These are phyloP conservation scores for Parascedosporium putredinis DNA, from an alignment of 2,329 filamentous ascomycete genomes.

Conservation along the genomic window DNA sequence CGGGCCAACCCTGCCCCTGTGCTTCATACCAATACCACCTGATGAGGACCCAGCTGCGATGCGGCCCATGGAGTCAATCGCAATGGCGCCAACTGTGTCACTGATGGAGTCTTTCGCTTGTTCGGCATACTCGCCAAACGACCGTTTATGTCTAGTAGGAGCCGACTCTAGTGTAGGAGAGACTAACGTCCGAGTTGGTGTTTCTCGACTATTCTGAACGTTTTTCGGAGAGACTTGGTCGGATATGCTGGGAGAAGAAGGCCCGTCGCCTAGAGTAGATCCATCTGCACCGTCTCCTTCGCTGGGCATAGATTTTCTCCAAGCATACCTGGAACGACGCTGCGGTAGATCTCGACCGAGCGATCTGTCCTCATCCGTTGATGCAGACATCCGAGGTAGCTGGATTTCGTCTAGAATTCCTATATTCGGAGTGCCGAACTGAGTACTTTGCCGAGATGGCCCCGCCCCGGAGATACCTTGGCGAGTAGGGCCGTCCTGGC, in stretches of 20 bases:
- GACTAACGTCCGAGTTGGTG: no score
- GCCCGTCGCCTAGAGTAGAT: not conserved
- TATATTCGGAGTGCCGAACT: no score
- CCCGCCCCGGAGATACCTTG: no score
- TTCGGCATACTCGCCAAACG: not conserved
- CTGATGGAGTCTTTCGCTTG: slow-evolving; percentile 50
- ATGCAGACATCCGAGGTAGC: not conserved
- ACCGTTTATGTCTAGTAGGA: not conserved
- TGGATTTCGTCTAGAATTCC: no score
- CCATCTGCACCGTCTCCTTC: not conserved
- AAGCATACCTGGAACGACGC: no score
- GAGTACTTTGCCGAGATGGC: no score
- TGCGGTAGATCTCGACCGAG: no score
- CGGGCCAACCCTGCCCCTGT: slow-evolving; percentile 80
- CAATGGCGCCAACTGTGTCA: slow-evolving; percentile 93
- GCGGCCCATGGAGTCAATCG: slow-evolving; percentile 72
- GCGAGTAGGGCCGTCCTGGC: no score
- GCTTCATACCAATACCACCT: slow-evolving; percentile 97
- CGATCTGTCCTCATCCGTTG: not conserved
- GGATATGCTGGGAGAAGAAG: not conserved
- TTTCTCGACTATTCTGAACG: no score
- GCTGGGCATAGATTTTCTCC: no score
- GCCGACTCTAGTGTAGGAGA: no score
- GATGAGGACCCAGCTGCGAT: slow-evolving; percentile 95
- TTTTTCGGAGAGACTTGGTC: not conserved